These are phyloP conservation scores for Talaromyces nanjingensis DNA, from an alignment of 495 filamentous ascomycete species.

Conservation along the genomic window DNA sequence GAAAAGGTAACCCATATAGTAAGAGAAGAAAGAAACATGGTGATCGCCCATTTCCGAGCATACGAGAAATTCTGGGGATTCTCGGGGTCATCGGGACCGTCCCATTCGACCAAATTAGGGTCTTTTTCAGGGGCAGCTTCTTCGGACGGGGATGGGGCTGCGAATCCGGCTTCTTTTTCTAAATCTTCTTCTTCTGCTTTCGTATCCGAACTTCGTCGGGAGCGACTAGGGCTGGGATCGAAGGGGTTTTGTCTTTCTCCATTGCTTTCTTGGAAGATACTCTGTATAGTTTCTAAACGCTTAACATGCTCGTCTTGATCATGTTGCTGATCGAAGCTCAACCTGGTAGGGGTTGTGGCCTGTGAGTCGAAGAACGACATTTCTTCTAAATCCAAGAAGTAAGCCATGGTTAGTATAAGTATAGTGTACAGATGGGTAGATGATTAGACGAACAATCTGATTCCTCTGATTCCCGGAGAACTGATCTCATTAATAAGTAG, in stretches of 20 bases:
- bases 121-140: conserved; percentile 21
- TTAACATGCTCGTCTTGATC: background rate
- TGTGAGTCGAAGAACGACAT: conserved; percentile 6
- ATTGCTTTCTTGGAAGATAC: background rate
- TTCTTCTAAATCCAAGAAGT: background rate
- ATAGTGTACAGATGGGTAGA: background rate
- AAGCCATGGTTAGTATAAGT: background rate
- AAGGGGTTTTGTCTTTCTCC: background rate
- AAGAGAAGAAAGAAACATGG: conserved; percentile 51
- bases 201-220: conserved; percentile 1
- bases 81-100: conserved; percentile 52
- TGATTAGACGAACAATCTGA: background rate
- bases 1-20: conserved; percentile 56
- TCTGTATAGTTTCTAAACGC: conserved; percentile 6
- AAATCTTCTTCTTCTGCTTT: background rate
- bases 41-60: conserved; percentile 61
- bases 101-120: conserved; percentile 37
- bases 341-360: conserved; percentile 5
- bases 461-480: background rate
- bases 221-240: background rate
- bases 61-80: conserved; percentile 65
- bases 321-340: background rate
- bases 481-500: background rate
- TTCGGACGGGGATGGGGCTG: background rate
- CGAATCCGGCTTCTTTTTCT: background rate